Evolutionary conservation across 2,329 filamentous ascomycete species (phyloP), one percentile per base, ranked within the genome.

Genomic region (Colletotrichum godetiae): DNA sequence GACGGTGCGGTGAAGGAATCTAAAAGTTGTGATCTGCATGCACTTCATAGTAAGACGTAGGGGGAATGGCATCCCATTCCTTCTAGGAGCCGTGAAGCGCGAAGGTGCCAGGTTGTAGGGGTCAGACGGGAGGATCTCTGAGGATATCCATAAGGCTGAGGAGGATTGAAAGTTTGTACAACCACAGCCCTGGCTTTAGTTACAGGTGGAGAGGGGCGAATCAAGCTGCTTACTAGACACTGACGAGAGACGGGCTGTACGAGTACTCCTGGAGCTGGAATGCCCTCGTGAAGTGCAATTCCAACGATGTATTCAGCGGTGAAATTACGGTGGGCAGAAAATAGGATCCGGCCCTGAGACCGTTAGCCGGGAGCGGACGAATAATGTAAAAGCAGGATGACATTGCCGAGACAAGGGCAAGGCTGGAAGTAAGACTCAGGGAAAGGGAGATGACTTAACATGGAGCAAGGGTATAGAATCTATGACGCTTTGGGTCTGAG

Each of bases 81-180:
- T 49, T 10, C 58, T 22, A 12, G 58, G 10, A 60, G 35, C 22
- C 7, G 29, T 10, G 11, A 13, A 52, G 27, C 35, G 42, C n/a
- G 37, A 29, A 22, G 6, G 27, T 52, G 60, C 27, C 42, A 22
- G 58, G 15, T 12, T 15, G 15, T 6, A 13, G 2, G 13, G 15
- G 35, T 46, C 24, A 46, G 58, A 61, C 24, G 58, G 35, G 35
- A 61, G 35, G 35, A 31, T 61, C 6, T 12, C n/a, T 37, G 12
- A 42, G 37, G 58, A 13, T 24, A 42, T 11, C 58, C n/a, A 27
- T 33, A 63, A 63, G 60, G 60, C 60, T 63, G 60, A 63, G 29
- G 31, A 46, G 33, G 19, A 10, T 49, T n/a, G 42, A 31, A 24
- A 24, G 24, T 53, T 52, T 24, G 60, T 52, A 31, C 31, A 8